Evolutionary conservation across 2,329 filamentous ascomycete species (phyloP).

Genomic region (Chalara sp.): DNA sequence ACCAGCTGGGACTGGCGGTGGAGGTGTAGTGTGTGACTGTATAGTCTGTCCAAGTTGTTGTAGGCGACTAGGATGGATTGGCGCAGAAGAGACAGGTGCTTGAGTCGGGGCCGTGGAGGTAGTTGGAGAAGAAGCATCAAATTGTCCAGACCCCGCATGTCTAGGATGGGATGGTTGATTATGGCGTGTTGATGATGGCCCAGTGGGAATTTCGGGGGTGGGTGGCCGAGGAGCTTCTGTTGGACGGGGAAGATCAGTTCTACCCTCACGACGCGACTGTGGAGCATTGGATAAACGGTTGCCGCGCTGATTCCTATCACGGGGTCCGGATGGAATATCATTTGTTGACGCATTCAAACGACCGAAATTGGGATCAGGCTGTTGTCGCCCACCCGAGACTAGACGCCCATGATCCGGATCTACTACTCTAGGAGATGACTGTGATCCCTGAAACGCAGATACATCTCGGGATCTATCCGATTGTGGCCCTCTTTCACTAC

Average conservation of each 20-base stretch:
- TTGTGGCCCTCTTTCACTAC: conserved; percentile 31
- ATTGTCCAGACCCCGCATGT: conserved; percentile 20
- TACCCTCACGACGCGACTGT: conserved; percentile 16
- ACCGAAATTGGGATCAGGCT: conserved; percentile 57
- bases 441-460: conserved; percentile 31
- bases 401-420: conserved; percentile 45
- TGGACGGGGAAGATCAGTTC: not conserved
- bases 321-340: conserved; percentile 48
- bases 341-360: conserved; percentile 45
- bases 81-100: conserved; percentile 15
- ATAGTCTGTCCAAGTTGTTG: conserved; percentile 35
- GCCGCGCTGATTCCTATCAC: conserved; percentile 38
- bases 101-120: conserved; percentile 17
- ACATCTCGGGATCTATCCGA: conserved; percentile 30
- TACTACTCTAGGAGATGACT: conserved; percentile 27
- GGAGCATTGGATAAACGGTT: conserved; percentile 15
- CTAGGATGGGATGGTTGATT: conserved; percentile 6
- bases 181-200: conserved; percentile 24
- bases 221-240: conserved; percentile 21
- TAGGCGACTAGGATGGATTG: conserved; percentile 34
- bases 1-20: conserved; percentile 17
- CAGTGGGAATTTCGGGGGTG: conserved; percentile 27
- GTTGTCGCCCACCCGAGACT: conserved; percentile 26
- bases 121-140: conserved; percentile 21
- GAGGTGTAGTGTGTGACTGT: conserved; percentile 27